phyloP scores from a whole-genome alignment of 1,284 basidiomycete species.

The Ceraceosorus guamensis region DNA sequence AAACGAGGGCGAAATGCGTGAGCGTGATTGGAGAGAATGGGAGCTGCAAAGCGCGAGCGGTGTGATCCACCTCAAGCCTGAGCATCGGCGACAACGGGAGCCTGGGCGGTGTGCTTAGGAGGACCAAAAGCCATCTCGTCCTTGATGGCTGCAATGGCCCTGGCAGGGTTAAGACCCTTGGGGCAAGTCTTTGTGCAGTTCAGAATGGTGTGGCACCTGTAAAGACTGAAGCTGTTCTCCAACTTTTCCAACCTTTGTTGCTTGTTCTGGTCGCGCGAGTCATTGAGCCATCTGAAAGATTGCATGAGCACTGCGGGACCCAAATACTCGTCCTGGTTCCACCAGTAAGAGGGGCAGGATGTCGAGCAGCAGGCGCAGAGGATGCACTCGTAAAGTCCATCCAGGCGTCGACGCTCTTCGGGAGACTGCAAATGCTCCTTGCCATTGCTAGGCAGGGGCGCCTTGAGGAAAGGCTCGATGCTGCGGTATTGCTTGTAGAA shows the following conservation, averaged over 20 bases:
- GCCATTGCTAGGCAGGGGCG: conserved; percentile 49
- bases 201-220: conserved; percentile 75
- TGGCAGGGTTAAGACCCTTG: conserved; percentile 72
- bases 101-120: conserved; percentile 23
- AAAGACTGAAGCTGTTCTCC: conserved; percentile 89
- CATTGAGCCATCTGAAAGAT: conserved; percentile 85
- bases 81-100: conserved; percentile 30
- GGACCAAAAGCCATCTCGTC: conserved; percentile 45
- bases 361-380: conserved; percentile 70
- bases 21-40: no score
- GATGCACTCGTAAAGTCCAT: conserved; percentile 80
- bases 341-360: conserved; percentile 87
- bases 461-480: conserved; percentile 61
- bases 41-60: no score
- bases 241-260: conserved; percentile 80
- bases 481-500: conserved; percentile 99
- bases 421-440: conserved; percentile 76
- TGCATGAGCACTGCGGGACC: conserved; percentile 90
- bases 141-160: conserved; percentile 47
- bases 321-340: conserved; percentile 98
- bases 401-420: conserved; percentile 89
- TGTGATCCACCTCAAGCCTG: no score
- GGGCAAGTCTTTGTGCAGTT: conserved; percentile 92
- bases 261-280: conserved; percentile 77
- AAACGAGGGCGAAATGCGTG: no score